Evolutionary conservation across 1,284 basidiomycete genomes (phyloP), one percentile per base, ranked within the genome.

Genomic region (Schizopora paradoxa): DNA sequence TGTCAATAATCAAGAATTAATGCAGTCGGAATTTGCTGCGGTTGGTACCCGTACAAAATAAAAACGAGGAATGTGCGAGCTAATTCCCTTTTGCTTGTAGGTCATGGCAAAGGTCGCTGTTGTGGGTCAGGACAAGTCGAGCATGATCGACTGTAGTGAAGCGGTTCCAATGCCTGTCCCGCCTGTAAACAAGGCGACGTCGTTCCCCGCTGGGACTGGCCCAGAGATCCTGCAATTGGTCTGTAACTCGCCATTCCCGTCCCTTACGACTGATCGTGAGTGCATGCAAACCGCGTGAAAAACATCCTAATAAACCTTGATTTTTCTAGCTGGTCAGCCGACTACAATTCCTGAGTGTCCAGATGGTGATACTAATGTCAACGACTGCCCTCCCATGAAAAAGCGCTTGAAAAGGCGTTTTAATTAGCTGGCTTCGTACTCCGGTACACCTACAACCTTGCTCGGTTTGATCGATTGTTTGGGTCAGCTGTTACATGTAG

Each of bases 11-110:
- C 66, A 66, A 51, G 49, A 57, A 6, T 55, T 56, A 23, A 61
- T 69, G 61, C 56, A 58, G 23, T 49, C 46, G 18, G 55, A 55
- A 2, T 69, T 68, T 60, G 58, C 56, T 14, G 61, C 51, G 13
- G 54, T 64, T 57, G 47, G 51, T 39, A 64, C 63, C 57, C 58
- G 66, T 39, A 40, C 61, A 6, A 44, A 60, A 38, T 53, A 63
- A 51, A 63, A 63, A 19, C 22, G 3, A 19, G 6, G 6, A 19
- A 13, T 11, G 10, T n/a, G 16, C 14, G 27, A 22, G 13, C 25
- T 23, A 63, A 47, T 55, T 56, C 2, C 6, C 2, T 26, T 28
- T 28, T 6, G 8, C 11, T 13, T 6, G 13, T 21, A 34, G 33
- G 18, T 34, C 10, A 60, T 64, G 58, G 48, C 54, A 35, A 64